Percentiles rank a stretch among this genome's conserved stretches.
Evolutionary conservation across 805 yeast species (phyloP).

Genomic region (Kodamaea kaohsiungensis): DNA sequence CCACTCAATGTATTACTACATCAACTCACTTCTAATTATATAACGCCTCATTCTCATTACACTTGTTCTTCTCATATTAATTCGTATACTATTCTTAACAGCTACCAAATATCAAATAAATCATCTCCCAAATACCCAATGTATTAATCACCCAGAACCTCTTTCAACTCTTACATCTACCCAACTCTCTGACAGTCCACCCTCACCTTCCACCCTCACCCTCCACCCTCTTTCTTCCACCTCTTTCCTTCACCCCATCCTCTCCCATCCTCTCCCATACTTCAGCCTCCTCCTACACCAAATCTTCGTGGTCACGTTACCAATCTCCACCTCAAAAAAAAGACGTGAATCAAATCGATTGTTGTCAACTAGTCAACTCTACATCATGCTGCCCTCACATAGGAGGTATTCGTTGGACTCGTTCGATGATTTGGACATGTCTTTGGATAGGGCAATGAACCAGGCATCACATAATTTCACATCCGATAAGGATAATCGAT

Average conservation of each 20-base stretch:
- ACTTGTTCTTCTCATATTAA: not conserved
- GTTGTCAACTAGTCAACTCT: not conserved
- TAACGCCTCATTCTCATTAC: too few relatives aligned
- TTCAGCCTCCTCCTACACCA: not conserved
- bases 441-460: constrained; percentile 66
- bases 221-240: not conserved
- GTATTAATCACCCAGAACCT: too few relatives aligned
- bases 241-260: not conserved
- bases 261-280: too few relatives aligned
- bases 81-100: too few relatives aligned
- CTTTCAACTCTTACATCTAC: too few relatives aligned
- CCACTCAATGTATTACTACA: not conserved
- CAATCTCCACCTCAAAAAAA: not conserved
- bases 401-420: constrained; percentile 25
- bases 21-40: not conserved
- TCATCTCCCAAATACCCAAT: too few relatives aligned
- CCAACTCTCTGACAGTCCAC: too few relatives aligned
- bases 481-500: constrained; percentile 23
- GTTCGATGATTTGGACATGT: constrained; percentile 64
- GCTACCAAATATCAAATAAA: too few relatives aligned
- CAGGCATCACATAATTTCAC: constrained; percentile 44
- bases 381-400: not conserved
- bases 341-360: not conserved
- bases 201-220: not conserved
- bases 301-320: not conserved